A percentile compares a stretch with the other conserved stretches of the same genome.
These are phyloP conservation scores for Phytopythium boreale DNA, from an alignment of 352 stramenopile species.

Conservation along the genomic window DNA sequence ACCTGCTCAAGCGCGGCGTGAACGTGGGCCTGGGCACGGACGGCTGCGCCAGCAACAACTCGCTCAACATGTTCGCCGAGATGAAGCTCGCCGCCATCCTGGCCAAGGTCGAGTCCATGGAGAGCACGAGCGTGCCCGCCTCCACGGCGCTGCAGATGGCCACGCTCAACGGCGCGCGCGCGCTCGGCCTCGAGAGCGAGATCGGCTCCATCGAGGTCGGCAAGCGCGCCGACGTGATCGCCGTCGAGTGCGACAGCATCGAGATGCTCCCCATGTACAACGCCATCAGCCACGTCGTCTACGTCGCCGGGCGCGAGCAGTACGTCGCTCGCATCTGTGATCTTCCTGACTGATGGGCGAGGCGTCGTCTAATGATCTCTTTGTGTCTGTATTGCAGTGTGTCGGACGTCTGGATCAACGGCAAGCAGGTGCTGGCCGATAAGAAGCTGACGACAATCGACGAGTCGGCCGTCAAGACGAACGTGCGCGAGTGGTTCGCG, in stretches of 20 bases:
- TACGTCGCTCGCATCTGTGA: constrained; percentile 13
- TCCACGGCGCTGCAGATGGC: constrained; percentile 77
- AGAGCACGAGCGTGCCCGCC: constrained; percentile 61
- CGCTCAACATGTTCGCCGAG: constrained; percentile 88
- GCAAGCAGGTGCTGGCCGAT: constrained; percentile 69
- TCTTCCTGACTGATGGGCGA: not conserved
- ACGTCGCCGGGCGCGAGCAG: constrained; percentile 77
- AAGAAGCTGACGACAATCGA: constrained; percentile 76
- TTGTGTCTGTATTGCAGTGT: constrained; percentile 32
- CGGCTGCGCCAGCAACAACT: constrained; percentile 85
- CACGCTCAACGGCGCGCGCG: constrained; percentile 88
- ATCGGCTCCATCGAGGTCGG: constrained; percentile 85
- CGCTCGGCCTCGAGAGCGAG: constrained; percentile 71
- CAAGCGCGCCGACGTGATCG: constrained; percentile 84
- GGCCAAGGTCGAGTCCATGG: constrained; percentile 69
- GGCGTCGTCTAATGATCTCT: not conserved
- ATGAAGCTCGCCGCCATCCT: constrained; percentile 88
- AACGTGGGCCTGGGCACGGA: constrained; percentile 90
- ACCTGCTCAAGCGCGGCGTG: constrained; percentile 72
- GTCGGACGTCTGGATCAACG: constrained; percentile 89
- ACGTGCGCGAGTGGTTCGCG: constrained; percentile 54
- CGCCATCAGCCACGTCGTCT: constrained; percentile 85
- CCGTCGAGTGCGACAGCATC: constrained; percentile 72
- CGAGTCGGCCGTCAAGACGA: constrained; percentile 55
- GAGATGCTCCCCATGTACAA: constrained; percentile 90